These are phyloP conservation scores for Sugiyamaella boreocaroliniensis DNA, from an alignment of 805 yeast species.

Conservation along the genomic window DNA sequence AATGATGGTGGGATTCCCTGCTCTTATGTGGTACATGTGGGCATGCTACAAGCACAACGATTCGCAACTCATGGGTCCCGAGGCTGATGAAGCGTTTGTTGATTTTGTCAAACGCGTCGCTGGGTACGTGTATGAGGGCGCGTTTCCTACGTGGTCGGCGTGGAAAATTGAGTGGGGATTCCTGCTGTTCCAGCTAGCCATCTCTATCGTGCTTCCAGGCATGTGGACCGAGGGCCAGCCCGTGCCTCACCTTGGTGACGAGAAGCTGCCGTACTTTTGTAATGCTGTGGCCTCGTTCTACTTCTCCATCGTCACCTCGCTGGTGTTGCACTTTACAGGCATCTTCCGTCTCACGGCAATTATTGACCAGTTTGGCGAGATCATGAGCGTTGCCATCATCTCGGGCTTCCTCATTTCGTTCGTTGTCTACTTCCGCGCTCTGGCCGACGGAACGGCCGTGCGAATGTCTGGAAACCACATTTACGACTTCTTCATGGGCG, in stretches of 20 bases:
- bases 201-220: slow-evolving; percentile 86
- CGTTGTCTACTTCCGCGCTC: slow-evolving; percentile 60
- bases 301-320: slow-evolving; percentile 50
- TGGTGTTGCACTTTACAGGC: slow-evolving; percentile 65
- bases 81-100: slow-evolving; percentile 39
- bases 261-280: slow-evolving; percentile 86
- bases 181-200: slow-evolving; percentile 57
- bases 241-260: slow-evolving; percentile 67
- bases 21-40: slow-evolving; percentile 96
- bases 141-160: slow-evolving; percentile 43
- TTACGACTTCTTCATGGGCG: slow-evolving; percentile 95
- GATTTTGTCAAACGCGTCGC: slow-evolving; percentile 46
- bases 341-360: slow-evolving; percentile 67
- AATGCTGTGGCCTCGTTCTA: slow-evolving; percentile 87
- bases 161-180: slow-evolving; percentile 69
- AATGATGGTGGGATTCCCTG: slow-evolving; percentile 90
- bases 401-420: slow-evolving; percentile 69
- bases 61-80: slow-evolving; percentile 69
- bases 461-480: slow-evolving; percentile 86
- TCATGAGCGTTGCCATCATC: slow-evolving; percentile 86
- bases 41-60: slow-evolving; percentile 73
- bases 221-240: slow-evolving; percentile 95
- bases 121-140: slow-evolving; percentile 35
- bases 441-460: slow-evolving; percentile 68
- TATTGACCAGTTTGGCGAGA: slow-evolving; percentile 78